Evolutionary conservation across 306 rosid species (phyloP).

Genomic region (Cucumis cinereus): DNA sequence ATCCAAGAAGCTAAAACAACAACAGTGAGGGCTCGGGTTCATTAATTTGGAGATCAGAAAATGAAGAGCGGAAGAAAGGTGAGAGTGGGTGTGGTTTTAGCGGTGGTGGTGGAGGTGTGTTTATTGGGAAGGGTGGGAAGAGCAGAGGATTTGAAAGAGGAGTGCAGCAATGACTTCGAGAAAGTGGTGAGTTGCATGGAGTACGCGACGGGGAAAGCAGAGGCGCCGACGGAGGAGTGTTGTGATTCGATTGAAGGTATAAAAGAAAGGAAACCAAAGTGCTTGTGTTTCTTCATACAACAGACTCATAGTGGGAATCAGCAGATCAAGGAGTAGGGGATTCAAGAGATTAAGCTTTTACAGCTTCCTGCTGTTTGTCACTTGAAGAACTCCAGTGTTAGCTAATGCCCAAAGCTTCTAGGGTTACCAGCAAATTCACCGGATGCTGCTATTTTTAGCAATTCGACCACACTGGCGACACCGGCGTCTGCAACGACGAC

Average conservation of each 20-base stretch:
- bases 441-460: slow-evolving; percentile 68
- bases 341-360: slow-evolving; percentile 49
- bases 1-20: not conserved
- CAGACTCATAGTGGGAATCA: slow-evolving; percentile 42
- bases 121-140: not conserved
- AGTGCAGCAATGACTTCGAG: slow-evolving; percentile 27
- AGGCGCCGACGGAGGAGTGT: slow-evolving; percentile 44
- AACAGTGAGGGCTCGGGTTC: too few relatives aligned
- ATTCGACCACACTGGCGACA: slow-evolving; percentile 3
- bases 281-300: slow-evolving; percentile 60
- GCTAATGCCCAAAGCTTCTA: slow-evolving; percentile 56
- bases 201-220: slow-evolving; percentile 44
- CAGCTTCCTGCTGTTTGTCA: slow-evolving; percentile 60
- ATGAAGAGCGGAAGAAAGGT: not conserved
- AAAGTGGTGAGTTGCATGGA: slow-evolving; percentile 42
- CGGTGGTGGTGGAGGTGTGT: not conserved
- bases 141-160: not conserved
- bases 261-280: slow-evolving; percentile 43
- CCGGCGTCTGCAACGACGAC: not conserved
- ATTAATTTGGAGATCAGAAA: not conserved
- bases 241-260: slow-evolving; percentile 36
- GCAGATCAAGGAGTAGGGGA: slow-evolving; percentile 36
- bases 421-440: slow-evolving; percentile 57
- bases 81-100: not conserved
- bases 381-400: slow-evolving; percentile 39